Evolutionary conservation across 2,329 filamentous ascomycete genomes (phyloP).

Genomic region (Orbilia ellipsospora): DNA sequence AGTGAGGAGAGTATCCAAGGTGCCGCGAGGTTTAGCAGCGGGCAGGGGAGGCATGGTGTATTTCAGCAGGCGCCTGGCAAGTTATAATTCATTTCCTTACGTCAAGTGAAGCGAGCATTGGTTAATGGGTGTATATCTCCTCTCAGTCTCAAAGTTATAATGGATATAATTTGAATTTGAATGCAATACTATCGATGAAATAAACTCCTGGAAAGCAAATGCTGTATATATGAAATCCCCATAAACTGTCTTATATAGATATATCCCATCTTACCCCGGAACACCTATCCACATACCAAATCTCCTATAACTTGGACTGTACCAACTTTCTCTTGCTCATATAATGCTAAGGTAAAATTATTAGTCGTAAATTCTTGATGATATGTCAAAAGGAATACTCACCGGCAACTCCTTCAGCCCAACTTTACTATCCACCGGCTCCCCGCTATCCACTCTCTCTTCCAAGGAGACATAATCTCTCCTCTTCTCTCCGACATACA

Average conservation of each 20-base stretch:
- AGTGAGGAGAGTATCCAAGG: conserved; percentile 64
- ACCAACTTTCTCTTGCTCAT: conserved; percentile 52
- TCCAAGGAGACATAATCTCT: conserved; percentile 64
- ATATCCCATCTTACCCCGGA: neutral
- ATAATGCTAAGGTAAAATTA: conserved; percentile 37
- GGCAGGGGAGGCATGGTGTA: conserved; percentile 62
- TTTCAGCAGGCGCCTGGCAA: conserved; percentile 39
- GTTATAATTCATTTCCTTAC: conserved; percentile 8
- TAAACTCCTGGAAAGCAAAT: conserved; percentile 61
- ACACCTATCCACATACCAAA: neutral
- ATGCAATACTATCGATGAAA: neutral
- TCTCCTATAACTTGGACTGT: conserved; percentile 25
- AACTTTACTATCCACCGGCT: conserved; percentile 56
- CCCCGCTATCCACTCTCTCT: conserved; percentile 60
- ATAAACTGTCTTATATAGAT: neutral
- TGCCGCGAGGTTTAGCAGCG: conserved; percentile 63
- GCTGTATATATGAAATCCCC: conserved; percentile 5
- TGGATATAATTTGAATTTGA: conserved; percentile 8
- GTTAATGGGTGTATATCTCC: conserved; percentile 1
- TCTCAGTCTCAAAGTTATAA: neutral
- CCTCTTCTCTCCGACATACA: conserved; percentile 66
- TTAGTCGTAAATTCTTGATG: neutral
- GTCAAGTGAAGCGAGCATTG: neutral
- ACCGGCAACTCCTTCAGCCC: conserved; percentile 58
- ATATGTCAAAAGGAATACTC: conserved; percentile 5